Conservation (phyloP, 441 rosid genomes). For the Eruca vesicaria region DNA sequence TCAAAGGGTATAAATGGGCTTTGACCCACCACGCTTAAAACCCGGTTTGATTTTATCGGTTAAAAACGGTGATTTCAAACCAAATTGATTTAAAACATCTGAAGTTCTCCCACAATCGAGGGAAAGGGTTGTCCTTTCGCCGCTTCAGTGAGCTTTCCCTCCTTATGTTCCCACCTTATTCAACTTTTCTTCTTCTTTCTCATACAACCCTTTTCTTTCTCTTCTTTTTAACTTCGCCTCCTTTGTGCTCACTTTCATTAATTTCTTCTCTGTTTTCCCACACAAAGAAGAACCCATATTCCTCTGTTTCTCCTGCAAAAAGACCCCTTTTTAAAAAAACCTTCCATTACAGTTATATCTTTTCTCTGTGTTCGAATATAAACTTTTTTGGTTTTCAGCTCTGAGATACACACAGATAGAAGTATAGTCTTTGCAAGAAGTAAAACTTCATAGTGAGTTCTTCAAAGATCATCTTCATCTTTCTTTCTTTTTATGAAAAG, state of each 20-base stretch:
- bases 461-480: neutral
- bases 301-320: constrained; percentile 2
- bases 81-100: too few relatives aligned
- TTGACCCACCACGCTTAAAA: too few relatives aligned
- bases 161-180: constrained; percentile 30
- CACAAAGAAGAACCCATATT: neutral
- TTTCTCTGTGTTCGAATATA: constrained; percentile 6
- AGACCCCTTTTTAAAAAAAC: neutral
- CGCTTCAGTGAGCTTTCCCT: constrained; percentile 30
- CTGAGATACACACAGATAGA: neutral
- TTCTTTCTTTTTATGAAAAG: neutral
- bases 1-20: too few relatives aligned
- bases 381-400: neutral
- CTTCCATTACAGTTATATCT: constrained; percentile 25
- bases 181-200: constrained; percentile 23
- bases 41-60: too few relatives aligned
- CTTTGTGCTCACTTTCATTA: constrained; percentile 27
- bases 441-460: constrained; percentile 17
- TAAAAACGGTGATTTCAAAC: too few relatives aligned
- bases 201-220: constrained; percentile 15
- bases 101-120: constrained; percentile 17
- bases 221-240: constrained; percentile 35
- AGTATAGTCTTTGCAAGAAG: constrained; percentile 2
- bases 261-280: constrained; percentile 14
- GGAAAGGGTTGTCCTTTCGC: constrained; percentile 32